Base-by-base conservation (phyloP, 2,329 filamentous ascomycete genomes). In the Epichloe elymi region DNA sequence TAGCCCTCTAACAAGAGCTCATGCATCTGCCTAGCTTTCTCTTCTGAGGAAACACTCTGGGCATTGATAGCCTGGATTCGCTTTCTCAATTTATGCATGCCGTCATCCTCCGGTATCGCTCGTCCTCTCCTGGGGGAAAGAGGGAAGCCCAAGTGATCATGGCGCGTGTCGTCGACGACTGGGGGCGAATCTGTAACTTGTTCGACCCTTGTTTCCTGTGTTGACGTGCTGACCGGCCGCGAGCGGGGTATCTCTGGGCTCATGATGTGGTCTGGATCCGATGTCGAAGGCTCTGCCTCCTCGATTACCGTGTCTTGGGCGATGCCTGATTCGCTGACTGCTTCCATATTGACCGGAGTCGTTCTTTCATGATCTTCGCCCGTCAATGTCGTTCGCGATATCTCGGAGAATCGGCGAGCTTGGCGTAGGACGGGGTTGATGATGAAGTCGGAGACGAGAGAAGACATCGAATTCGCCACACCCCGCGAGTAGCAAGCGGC, bases 11-110 rank as follows among this genome's bases (percentile, higher is more conserved):
- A 82, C 64, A 91, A 74, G 51, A 86, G 65, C 43, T 76, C 73
- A 63, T 91, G 87, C 66, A 91, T 82, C 59, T 83, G 69, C 53
- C 74, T 76, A 23, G 86, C 86, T 66, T 89, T 89, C 53, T 87
- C 81, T 6, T 72, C 63, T 42, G 74, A 71, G 3, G 76, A 65
- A 46, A 82, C 72, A 23, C 80, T 71, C 57, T 74, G 74, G 26
- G 76, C 71, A 62, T 88, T 84, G 54, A 91, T 84, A 20, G 71
- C 72, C 53, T 85, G 74, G 56, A 93, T 88, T 55, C 79, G 79
- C 56, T 70, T 74, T 59, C 87, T 75, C 58, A 91, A 65, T 50
- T 70, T 66, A 17, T 76, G 73, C 83, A 88, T 90, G 43, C 87
- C 87, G 71, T 93, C 87, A 61, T 91, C 85, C 61, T 84, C 87